A percentile compares a stretch with the other conserved stretches of the same genome.
Evolutionary conservation across 192 early-diverging fungal species (phyloP).

Genomic region (Anaeromyces robustus): DNA sequence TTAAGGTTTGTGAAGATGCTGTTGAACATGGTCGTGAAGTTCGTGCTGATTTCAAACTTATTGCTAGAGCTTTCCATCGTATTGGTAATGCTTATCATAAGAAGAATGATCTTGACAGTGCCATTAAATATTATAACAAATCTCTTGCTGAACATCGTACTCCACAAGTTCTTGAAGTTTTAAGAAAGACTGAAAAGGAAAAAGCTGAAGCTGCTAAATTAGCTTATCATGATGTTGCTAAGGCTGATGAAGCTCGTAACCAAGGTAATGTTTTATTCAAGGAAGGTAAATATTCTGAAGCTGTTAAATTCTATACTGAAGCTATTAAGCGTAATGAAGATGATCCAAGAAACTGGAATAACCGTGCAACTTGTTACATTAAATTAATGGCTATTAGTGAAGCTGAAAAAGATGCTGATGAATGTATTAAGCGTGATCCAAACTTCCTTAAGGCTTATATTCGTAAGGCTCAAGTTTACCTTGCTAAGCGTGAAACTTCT

Average conservation of each 20-base stretch:
- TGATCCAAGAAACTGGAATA: slow-evolving; percentile 82
- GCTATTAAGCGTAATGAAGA: slow-evolving; percentile 89
- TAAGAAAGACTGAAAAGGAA: slow-evolving; percentile 66
- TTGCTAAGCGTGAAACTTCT: slow-evolving; percentile 74
- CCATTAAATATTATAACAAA: slow-evolving; percentile 84
- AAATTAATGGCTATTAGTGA: slow-evolving; percentile 89
- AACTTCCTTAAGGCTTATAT: slow-evolving; percentile 88
- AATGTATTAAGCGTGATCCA: slow-evolving; percentile 67
- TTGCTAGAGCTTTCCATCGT: slow-evolving; percentile 84
- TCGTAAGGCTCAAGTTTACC: slow-evolving; percentile 82
- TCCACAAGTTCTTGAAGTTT: slow-evolving; percentile 73
- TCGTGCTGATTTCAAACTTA: slow-evolving; percentile 84
- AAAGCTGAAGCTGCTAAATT: slow-evolving; percentile 63
- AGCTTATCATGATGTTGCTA: slow-evolving; percentile 65
- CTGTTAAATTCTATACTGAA: slow-evolving; percentile 85
- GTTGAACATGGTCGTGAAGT: slow-evolving; percentile 80
- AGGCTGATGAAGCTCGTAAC: slow-evolving; percentile 83
- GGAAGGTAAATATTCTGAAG: slow-evolving; percentile 63
- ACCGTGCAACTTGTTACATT: slow-evolving; percentile 88
- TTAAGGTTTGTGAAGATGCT: slow-evolving; percentile 80
- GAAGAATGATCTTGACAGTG: slow-evolving; percentile 57
- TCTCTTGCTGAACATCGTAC: slow-evolving; percentile 92
- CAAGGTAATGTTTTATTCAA: slow-evolving; percentile 89
- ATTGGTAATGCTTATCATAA: slow-evolving; percentile 82
- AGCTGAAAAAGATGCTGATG: slow-evolving; percentile 89